Evolutionary conservation across 2,329 filamentous ascomycete species (phyloP), one percentile per base, ranked within the genome.

Genomic region (Clonostachys sp.): DNA sequence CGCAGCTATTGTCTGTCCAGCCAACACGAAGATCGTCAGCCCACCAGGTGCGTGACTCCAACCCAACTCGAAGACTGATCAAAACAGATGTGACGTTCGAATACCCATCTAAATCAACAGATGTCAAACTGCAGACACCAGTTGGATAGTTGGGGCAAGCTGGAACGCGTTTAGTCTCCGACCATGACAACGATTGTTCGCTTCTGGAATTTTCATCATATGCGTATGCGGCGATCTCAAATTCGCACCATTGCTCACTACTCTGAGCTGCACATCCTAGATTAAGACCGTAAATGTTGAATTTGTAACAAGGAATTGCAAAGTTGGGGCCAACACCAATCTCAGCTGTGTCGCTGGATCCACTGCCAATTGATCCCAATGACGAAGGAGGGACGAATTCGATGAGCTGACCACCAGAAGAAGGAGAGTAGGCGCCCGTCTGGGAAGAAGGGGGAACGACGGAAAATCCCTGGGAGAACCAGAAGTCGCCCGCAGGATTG

Each of bases 391-490:
- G 68, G 3, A 70, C 62, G 46, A 70, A 71, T 46, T 71, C 66
- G 3, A 70, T 56, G 2, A 71, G 57, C 36, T 68, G 66, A 12
- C 63, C 61, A 9, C 68, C 68, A 13, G 68, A 71, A 4, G 67
- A 66, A 12, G 68, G 59, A 12, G 60, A 49, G 39, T 64, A 71
- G 2, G 64, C 60, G 36, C 66, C 60, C 12, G 56, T 50, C 17
- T 64, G 56, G 4, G 60, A 55, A 9, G 63, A 62, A 20, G 63
- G 63, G 4, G 68, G 66, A 2, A 62, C 61, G 42, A 71, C 57
- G 6, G 68, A 54, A 47, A 71, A 71, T 3, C 68, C 68, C 48
- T 67, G 59, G 24, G 68, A 71, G 47, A 71, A 71, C 68, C 68
- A 71, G 30, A 70, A 58, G 42, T 67, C 63, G 7, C 64, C 59